phyloP scores from a whole-genome alignment of 2,329 filamentous ascomycete species.

The Fusarium palustre region DNA sequence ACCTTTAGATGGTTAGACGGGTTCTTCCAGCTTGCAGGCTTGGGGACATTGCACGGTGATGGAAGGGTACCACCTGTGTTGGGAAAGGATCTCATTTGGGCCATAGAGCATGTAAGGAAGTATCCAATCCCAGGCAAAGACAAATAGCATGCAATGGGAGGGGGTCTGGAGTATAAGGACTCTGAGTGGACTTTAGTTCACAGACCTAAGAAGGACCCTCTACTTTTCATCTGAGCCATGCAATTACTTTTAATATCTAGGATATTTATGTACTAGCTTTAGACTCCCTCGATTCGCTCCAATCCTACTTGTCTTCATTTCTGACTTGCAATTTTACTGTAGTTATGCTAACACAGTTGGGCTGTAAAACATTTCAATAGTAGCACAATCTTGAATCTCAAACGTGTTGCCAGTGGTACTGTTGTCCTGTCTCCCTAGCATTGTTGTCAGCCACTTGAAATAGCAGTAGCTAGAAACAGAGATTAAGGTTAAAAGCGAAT shows the following conservation, averaged over 20 bases:
- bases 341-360: not conserved
- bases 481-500: not conserved
- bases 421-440: fast-evolving
- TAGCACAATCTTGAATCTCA: not conserved
- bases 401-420: fast-evolving
- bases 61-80: constrained; percentile 61
- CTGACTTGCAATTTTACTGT: not conserved
- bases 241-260: not conserved
- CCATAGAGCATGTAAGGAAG: constrained; percentile 61
- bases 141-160: not conserved
- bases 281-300: too few relatives aligned
- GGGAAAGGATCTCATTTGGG: constrained; percentile 58
- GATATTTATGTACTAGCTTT: too few relatives aligned
- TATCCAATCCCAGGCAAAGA: constrained; percentile 55
- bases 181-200: constrained; percentile 34
- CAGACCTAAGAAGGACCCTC: not conserved
- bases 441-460: not conserved
- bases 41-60: constrained; percentile 60
- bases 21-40: constrained; percentile 62
- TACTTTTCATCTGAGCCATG: constrained; percentile 5
- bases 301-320: too few relatives aligned
- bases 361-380: too few relatives aligned
- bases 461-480: not conserved
- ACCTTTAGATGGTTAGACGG: constrained; percentile 60
- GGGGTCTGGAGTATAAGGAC: not conserved